Conservation (phyloP, 176 grass and related monocot genomes). For the Hyparrhenia diplandra region DNA sequence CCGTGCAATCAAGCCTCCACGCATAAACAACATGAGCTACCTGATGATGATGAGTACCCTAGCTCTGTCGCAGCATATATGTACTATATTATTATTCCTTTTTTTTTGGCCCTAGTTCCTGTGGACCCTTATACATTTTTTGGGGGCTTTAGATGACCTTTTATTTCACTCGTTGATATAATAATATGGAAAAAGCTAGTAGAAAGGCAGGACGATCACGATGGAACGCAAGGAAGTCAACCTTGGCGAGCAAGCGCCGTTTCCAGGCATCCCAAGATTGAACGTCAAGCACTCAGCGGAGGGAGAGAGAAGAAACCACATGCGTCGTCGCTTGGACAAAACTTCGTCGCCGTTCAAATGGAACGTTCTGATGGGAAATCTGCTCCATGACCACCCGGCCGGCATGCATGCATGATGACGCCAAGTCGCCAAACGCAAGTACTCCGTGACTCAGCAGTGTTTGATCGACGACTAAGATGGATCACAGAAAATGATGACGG, state of each 20-base stretch:
- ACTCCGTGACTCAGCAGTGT: too few relatives aligned
- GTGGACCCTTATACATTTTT: neutral
- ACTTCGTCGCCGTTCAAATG: neutral
- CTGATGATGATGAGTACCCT: neutral
- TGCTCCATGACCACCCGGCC: too few relatives aligned
- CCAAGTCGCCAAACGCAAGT: neutral
- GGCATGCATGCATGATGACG: too few relatives aligned
- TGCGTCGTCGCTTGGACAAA: neutral
- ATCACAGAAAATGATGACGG: neutral
- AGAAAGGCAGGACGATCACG: too few relatives aligned
- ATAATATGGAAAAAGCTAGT: too few relatives aligned
- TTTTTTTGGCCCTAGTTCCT: neutral
- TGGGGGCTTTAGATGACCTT: neutral
- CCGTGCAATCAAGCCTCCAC: constrained; percentile 12
- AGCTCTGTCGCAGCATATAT: neutral
- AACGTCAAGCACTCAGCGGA: neutral
- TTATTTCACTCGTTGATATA: neutral
- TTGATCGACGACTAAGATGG: neutral
- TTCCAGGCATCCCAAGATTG: neutral
- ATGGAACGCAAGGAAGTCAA: neutral
- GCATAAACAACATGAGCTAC: neutral
- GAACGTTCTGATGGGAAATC: neutral
- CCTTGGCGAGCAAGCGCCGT: neutral
- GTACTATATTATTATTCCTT: neutral
- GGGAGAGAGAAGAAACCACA: neutral